phyloP scores from a whole-genome alignment of 2,329 filamentous ascomycete species.

The Gaeumannomyces sp. region DNA sequence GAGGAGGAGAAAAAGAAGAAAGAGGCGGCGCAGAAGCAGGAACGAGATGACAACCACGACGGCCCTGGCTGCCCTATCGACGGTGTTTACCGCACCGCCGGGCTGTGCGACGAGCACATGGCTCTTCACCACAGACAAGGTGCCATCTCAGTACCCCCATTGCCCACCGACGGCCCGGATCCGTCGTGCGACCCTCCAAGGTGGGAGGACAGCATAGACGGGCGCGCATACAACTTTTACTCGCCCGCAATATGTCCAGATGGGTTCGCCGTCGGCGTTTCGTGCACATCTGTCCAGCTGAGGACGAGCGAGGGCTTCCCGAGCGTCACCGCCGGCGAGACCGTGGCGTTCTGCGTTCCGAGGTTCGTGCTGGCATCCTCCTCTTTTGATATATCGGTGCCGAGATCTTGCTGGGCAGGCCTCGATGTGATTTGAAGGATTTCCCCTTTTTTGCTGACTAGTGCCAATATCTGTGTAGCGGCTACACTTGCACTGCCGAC shows the following conservation, averaged over 20 bases:
- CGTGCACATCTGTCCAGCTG: conserved; percentile 19
- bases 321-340: conserved; percentile 15
- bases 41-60: conserved; percentile 14
- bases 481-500: conserved; percentile 33
- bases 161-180: conserved; percentile 19
- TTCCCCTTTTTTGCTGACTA: not conserved
- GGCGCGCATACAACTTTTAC: conserved; percentile 21
- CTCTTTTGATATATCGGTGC: too few relatives aligned
- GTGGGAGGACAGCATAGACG: conserved; percentile 28
- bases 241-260: conserved; percentile 33
- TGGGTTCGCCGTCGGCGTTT: conserved; percentile 28
- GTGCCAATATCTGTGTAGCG: conserved; percentile 16
- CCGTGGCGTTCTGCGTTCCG: conserved; percentile 20
- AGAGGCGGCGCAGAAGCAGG: too few relatives aligned
- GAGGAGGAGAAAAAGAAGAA: not conserved
- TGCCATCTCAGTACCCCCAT: conserved; percentile 32
- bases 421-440: too few relatives aligned
- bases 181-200: conserved; percentile 28
- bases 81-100: conserved; percentile 31
- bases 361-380: conserved; percentile 12
- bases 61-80: conserved; percentile 32
- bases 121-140: conserved; percentile 32
- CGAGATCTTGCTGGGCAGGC: too few relatives aligned
- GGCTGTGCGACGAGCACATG: conserved; percentile 30
- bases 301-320: conserved; percentile 14